phyloP scores from a whole-genome alignment of 331 rosid species.

The Quercus tomentella region DNA sequence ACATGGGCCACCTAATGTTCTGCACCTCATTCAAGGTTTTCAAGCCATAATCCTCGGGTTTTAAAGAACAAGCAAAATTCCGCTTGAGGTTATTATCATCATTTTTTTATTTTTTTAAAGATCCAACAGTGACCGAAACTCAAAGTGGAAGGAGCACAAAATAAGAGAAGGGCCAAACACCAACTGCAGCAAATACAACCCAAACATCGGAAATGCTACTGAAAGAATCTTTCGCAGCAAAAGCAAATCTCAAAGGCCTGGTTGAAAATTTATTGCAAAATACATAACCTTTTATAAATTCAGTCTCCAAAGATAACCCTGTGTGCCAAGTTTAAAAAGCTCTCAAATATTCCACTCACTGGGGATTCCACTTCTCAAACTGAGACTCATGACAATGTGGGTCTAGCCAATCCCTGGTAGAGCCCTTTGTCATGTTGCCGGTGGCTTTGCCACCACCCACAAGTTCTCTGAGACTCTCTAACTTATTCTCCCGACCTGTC shows the following conservation, averaged over 20 bases:
- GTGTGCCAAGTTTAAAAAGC: background rate
- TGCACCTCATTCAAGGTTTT: too few relatives aligned
- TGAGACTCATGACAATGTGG: constrained; percentile 92
- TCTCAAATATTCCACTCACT: constrained; percentile 12
- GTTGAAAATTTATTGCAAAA: constrained; percentile 25
- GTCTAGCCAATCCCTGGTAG: constrained; percentile 87
- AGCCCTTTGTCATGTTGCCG: constrained; percentile 43
- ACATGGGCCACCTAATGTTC: too few relatives aligned
- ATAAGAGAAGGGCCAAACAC: background rate
- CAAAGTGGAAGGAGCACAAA: too few relatives aligned
- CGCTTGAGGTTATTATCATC: too few relatives aligned
- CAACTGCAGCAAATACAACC: background rate
- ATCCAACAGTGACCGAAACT: too few relatives aligned
- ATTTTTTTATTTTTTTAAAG: too few relatives aligned
- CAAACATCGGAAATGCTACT: too few relatives aligned
- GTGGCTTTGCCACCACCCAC: constrained; percentile 66
- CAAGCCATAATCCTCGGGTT: too few relatives aligned
- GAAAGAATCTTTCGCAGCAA: background rate
- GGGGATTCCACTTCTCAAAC: constrained; percentile 60
- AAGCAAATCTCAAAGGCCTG: background rate
- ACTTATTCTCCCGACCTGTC: constrained; percentile 76
- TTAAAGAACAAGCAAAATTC: too few relatives aligned
- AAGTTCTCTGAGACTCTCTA: constrained; percentile 84
- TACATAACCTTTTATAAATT: constrained; percentile 22
- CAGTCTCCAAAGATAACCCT: constrained; percentile 6